Evolutionary conservation across 768 basidiomycete species (phyloP), one percentile per base, ranked within the genome.

Genomic region (Stropharia rugosoannulata): DNA sequence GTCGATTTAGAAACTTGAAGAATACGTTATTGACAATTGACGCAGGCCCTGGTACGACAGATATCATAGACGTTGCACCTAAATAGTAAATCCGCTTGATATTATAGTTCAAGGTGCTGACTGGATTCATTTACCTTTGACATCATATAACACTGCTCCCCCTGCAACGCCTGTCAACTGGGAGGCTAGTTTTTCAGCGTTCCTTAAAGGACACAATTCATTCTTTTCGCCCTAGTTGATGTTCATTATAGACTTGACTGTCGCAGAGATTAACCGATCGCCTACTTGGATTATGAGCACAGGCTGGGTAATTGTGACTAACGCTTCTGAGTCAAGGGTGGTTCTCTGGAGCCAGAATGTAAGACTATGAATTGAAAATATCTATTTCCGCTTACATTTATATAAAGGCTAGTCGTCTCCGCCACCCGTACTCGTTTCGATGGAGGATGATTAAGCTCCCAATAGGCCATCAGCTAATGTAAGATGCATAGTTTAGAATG

Each of bases 271-370:
- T 32, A 42, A 50, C 36, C n/a, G 22, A 44, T 32, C 15, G 64
- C 74, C 54, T 51, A 88, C 88, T 70, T 89, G 88, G 41, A 90
- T 78, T 16, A 90, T 80, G 11, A 90, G 73, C 10, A 86, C 81
- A 2, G 89, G 89, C 58, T 82, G 80, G 4, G 67, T 81, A 49
- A 91, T 80, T 39, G 68, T 62, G n/a, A 76, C 76, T 29, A 82
- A 73, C 56, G 78, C 73, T 25, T 79, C 75, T 16, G 74, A 59
- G 39, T 62, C 77, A 45, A 90, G 66, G 4, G 80, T 78, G 36
- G 77, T 76, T 61, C 88, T 78, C 90, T 91, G 62, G 38, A 6
- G 5, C 29, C 35, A 29, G 47, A 52, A 25, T 29, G 9, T 54
- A 29, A 49, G 45, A 15, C 27, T 6, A 10, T 27, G 11, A 18